Conservation (phyloP, 495 filamentous ascomycete genomes). For the Xylaria cubensis region DNA sequence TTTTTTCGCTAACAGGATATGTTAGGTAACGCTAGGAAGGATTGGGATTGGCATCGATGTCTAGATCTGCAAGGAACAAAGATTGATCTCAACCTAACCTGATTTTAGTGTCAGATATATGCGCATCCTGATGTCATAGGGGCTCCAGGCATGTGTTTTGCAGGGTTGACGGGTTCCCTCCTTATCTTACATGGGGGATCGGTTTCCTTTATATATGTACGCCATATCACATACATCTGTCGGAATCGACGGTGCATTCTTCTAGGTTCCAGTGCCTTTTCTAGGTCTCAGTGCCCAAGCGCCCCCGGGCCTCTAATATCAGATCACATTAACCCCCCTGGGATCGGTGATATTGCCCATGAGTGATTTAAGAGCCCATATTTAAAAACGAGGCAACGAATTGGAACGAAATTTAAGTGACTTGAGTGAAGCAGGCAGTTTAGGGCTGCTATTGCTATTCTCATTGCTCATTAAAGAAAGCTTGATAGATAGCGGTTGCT, state of each 20-base stretch:
- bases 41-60: background rate
- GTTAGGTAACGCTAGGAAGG: background rate
- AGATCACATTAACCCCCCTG: background rate
- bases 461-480: background rate
- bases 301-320: conserved; percentile 5
- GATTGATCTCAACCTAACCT: background rate
- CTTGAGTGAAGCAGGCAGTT: background rate
- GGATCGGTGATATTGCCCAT: too few species aligned
- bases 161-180: background rate
- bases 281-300: conserved; percentile 8
- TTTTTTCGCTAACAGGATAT: background rate
- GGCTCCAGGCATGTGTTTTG: background rate
- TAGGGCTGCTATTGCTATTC: background rate
- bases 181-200: background rate
- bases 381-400: background rate
- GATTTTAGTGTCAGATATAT: background rate
- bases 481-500: background rate
- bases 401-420: background rate
- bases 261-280: too few species aligned
- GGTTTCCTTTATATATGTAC: background rate
- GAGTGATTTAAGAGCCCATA: background rate
- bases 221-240: background rate
- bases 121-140: conserved; percentile 13
- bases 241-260: background rate
- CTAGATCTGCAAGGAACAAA: conserved; percentile 16